Evolutionary conservation across 1,284 basidiomycete genomes (phyloP), one percentile per base, ranked within the genome.

Genomic region (Cryptococcus jaspeensis): DNA sequence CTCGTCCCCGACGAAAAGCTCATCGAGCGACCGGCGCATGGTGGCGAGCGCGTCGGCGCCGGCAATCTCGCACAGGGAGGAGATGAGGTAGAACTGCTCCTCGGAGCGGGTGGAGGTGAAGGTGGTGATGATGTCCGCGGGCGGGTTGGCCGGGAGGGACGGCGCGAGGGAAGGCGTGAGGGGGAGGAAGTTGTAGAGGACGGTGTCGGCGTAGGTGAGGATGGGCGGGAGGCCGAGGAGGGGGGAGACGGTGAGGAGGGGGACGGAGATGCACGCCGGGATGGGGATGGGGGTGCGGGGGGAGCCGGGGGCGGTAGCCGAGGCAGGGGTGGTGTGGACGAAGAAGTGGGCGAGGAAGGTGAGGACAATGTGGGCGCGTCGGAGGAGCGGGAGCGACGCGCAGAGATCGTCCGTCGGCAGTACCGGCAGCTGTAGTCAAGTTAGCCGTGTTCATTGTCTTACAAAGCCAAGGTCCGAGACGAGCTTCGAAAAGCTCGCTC

Each of bases 191-290:
- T 97, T 96, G 80, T 93, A 98, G 7, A 98, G 82, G 2, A 97
- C 93, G 32, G 88, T 89, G 72, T 95, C 93, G 12, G 93, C 89
- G 70, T 96, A 98, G 1, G 93, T 97, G 46, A 95, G 81, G 42
- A 97, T 82, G 0, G 94, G 93, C 0, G 95, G 93, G 1, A 98
- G 78, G 58, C 89, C 88, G 15, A 98, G 84, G 50, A 88, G 80
- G 0, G 81, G 77, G 20, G 86, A 90, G 23, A 93, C 81, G 62
- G 84, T 81, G n/a, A 92, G 83, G 28, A 92, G 82, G 0, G 92
- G 94, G 7, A 94, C 61, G n/a, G 69, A 50, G 45, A 64, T 50
- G 11, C 58, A 56, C 6, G 60, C 52, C 16, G 61, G 59, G 22
- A 62, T 62, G 20, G 63, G 42, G 12, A 61, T 52, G 2, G 64